Evolutionary conservation across 2,329 filamentous ascomycete genomes (phyloP), one percentile per base, ranked within the genome.

Genomic region (Microcyclospora tardicrescens): DNA sequence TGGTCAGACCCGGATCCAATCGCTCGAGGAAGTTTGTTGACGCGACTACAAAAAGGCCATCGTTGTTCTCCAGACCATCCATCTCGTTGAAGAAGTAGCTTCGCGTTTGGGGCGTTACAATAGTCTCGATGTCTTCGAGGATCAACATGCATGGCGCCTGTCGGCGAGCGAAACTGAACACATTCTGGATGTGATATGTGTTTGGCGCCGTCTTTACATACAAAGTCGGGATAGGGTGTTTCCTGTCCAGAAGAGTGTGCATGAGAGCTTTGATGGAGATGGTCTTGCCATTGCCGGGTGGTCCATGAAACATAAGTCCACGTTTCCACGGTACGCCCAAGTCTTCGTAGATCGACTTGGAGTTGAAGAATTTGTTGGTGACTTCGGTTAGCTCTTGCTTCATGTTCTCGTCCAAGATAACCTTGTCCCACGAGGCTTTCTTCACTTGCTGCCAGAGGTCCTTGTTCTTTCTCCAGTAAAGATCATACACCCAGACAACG

Each of bases 31-130:
- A 65, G 39, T 58, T 59, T 0, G 57, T 59, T 3, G 54, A 56
- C 0, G 49, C 56, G 2, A 59, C 53, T 61, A 84, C 79, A 48
- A 82, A 71, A 37, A 83, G 78, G 10, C 79, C 79, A 45, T 81
- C 74, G 45, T 84, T 84, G 44, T 67, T 71, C 50, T 75, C 73
- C 6, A 84, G 66, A 0, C 79, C 79, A 45, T 84, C 79, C 12
- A 82, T 45, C 57, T 83, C 77, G 53, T 83, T 83, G 41, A 83
- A 66, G 59, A 84, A 84, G 61, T 81, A 83, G 40, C 69, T 74
- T 14, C 79, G 66, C 9, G 78, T 73, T 2, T 54, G 46, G 33
- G 76, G 69, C n/a, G 66, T 69, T 28, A 84, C 72, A 30, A 83
- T 69, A 3, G 73, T 77, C 53, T 84, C 79, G 2, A 84, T 67